A percentile compares a stretch with the other conserved stretches of the same genome.
Evolutionary conservation across 257 asterid species (phyloP).

Genomic region (Nemophila menziesii): DNA sequence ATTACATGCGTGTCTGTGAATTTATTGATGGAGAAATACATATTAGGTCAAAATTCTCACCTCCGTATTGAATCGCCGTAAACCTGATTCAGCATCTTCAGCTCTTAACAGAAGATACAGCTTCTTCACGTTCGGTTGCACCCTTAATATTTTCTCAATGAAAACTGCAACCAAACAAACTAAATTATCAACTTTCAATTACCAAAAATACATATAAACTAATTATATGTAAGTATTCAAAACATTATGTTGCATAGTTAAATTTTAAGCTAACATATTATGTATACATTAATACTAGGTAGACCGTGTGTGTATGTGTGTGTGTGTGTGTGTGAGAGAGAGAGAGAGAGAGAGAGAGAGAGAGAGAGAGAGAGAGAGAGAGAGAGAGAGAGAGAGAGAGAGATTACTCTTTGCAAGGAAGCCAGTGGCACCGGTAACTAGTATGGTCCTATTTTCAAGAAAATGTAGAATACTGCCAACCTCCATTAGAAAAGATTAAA

Average conservation of each 20-base stretch:
- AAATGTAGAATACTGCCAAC: constrained; percentile 6
- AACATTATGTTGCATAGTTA: too few species aligned
- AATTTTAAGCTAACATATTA: too few species aligned
- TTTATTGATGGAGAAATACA: not conserved
- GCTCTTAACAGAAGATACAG: constrained; percentile 50
- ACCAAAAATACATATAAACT: not conserved
- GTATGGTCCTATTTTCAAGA: constrained; percentile 3
- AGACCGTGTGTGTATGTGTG: too few species aligned
- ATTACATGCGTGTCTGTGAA: not conserved
- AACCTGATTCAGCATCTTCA: constrained; percentile 33
- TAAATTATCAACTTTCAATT: not conserved
- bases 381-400: not conserved
- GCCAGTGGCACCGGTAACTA: constrained; percentile 15
- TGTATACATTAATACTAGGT: too few species aligned
- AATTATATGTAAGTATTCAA: too few species aligned
- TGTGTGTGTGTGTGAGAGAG: too few species aligned
- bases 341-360: too few species aligned
- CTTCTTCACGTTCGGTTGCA: constrained; percentile 51
- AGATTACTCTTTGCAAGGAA: constrained; percentile 7
- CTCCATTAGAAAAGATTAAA: constrained; percentile 8
- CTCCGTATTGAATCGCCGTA: constrained; percentile 46
- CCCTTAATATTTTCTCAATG: constrained; percentile 48
- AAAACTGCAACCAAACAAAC: constrained; percentile 24
- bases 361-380: not conserved
- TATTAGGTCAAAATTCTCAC: constrained; percentile 10